phyloP scores from a whole-genome alignment of 2,329 filamentous ascomycete species.

The Coniochaeta sp. region DNA sequence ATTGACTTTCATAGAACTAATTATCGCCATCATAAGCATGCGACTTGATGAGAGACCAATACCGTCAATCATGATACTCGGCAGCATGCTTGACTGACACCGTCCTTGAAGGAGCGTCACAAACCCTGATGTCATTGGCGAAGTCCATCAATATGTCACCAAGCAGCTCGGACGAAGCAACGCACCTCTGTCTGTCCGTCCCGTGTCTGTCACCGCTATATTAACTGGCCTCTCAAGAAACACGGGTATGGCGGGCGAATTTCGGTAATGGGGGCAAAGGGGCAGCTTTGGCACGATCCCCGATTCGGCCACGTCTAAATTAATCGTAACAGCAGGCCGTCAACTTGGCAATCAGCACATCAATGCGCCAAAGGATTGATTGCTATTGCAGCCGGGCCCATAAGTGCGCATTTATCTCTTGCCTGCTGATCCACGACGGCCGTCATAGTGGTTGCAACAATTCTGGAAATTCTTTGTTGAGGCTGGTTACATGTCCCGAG shows the following conservation, averaged over 20 bases:
- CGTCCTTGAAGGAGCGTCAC: background rate
- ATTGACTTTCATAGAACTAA: background rate
- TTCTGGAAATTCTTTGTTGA: background rate
- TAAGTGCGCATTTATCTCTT: background rate
- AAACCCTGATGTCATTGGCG: background rate
- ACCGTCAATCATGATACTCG: background rate
- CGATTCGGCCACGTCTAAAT: background rate
- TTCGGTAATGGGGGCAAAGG: background rate
- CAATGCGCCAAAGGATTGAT: background rate
- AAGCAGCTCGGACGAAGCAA: background rate
- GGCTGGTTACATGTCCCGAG: background rate
- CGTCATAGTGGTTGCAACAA: background rate
- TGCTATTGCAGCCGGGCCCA: background rate
- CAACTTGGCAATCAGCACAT: background rate
- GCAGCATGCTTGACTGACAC: background rate
- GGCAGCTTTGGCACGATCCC: background rate
- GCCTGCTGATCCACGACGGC: background rate
- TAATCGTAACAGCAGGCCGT: background rate
- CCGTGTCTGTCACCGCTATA: no score
- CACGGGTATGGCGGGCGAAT: background rate
- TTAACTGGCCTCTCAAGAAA: background rate
- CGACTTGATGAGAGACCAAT: background rate
- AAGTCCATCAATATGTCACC: no score
- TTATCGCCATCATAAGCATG: background rate
- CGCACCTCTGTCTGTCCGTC: background rate